These are phyloP conservation scores for Colletotrichum noveboracense DNA, from an alignment of 2,329 filamentous ascomycete genomes.

Conservation along the genomic window DNA sequence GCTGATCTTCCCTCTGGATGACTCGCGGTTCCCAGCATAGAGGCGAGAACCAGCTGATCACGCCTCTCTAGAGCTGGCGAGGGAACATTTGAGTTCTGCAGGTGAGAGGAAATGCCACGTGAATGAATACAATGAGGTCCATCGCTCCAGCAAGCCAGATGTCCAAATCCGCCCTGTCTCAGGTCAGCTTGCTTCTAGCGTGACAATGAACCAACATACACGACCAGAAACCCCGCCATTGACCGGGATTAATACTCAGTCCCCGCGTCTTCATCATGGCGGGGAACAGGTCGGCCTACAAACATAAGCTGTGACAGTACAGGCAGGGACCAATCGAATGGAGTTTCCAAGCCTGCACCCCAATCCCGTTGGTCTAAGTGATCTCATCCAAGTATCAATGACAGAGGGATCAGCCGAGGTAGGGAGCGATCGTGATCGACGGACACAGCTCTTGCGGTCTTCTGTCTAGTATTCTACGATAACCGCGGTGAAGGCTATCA, in stretches of 20 bases:
- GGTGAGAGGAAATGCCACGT: background rate
- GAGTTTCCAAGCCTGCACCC: background rate
- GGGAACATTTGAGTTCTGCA: background rate
- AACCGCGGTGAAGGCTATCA: background rate
- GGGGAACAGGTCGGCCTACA: background rate
- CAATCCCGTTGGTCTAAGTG: background rate
- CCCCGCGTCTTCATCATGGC: background rate
- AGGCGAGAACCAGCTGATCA: background rate
- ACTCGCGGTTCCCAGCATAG: background rate
- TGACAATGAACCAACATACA: background rate
- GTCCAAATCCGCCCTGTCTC: background rate
- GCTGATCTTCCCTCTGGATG: background rate
- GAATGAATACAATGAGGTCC: background rate
- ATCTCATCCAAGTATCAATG: background rate
- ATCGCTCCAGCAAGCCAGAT: background rate
- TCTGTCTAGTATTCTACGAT: background rate
- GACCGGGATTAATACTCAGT: background rate
- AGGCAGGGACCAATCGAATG: background rate
- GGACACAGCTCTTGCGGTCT: background rate
- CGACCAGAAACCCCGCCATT: background rate
- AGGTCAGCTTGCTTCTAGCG: background rate
- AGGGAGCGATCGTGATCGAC: background rate
- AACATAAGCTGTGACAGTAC: background rate
- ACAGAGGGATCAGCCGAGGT: background rate
- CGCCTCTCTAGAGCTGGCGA: background rate